Percentiles rank a stretch among this genome's conserved stretches.
Evolutionary conservation across 495 filamentous ascomycete genomes (phyloP).

Genomic region (Thermothielavioides terrestris): DNA sequence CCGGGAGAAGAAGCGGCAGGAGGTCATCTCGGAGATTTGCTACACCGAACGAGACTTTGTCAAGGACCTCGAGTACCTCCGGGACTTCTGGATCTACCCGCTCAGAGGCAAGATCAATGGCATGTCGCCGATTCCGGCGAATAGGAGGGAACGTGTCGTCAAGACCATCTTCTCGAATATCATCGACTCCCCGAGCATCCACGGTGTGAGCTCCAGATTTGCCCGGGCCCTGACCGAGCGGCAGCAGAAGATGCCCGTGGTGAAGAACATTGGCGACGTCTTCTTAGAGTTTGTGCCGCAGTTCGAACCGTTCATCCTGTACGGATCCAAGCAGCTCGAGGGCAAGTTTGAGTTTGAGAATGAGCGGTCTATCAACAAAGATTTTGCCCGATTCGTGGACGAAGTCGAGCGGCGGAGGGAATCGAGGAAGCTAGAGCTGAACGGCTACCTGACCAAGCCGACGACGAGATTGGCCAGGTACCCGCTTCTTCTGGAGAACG

Average conservation of each 20-base stretch:
- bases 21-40: slow-evolving; percentile 96
- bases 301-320: slow-evolving; percentile 94
- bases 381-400: slow-evolving; percentile 87
- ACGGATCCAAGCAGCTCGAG: slow-evolving; percentile 92
- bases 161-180: slow-evolving; percentile 93
- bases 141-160: slow-evolving; percentile 81
- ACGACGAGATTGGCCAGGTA: slow-evolving; percentile 95
- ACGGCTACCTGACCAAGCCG: slow-evolving; percentile 96
- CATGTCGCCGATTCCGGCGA: slow-evolving; percentile 77
- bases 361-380: slow-evolving; percentile 77
- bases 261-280: slow-evolving; percentile 85
- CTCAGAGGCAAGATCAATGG: slow-evolving; percentile 57
- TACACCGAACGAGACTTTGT: slow-evolving; percentile 99
- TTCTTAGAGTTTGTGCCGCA: slow-evolving; percentile 85
- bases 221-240: slow-evolving; percentile 80
- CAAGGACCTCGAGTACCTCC: slow-evolving; percentile 95
- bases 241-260: slow-evolving; percentile 83
- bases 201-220: slow-evolving; percentile 78
- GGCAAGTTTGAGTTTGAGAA: slow-evolving; percentile 98
- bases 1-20: slow-evolving; percentile 92
- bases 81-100: slow-evolving; percentile 98
- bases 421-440: slow-evolving; percentile 91
- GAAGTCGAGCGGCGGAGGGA: slow-evolving; percentile 95
- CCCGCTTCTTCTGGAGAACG: slow-evolving; percentile 85
- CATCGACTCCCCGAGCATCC: slow-evolving; percentile 68